phyloP scores from a whole-genome alignment of 2,329 filamentous ascomycete species.

The Calonectria henricotiae region DNA sequence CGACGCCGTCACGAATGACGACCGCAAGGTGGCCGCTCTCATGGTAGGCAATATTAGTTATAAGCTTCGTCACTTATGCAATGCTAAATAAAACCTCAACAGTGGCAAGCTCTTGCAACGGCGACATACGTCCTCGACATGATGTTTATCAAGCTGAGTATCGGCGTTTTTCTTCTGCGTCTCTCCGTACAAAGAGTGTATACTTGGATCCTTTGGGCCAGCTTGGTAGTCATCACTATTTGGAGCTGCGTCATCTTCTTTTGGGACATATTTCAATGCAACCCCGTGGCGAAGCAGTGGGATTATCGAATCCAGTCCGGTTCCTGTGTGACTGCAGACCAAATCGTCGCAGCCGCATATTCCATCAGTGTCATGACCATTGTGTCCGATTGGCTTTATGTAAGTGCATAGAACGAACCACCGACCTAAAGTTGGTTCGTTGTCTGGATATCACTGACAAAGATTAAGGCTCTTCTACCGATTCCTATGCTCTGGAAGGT shows the following conservation, averaged over 20 bases:
- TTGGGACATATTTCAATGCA: slow-evolving; percentile 70
- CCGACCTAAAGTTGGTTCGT: not conserved
- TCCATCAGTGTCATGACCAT: slow-evolving; percentile 69
- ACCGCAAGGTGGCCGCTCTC: slow-evolving; percentile 63
- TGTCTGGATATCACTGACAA: slow-evolving; percentile 31
- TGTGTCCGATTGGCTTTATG: slow-evolving; percentile 70
- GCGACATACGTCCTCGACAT: slow-evolving; percentile 69
- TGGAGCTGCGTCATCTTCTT: slow-evolving; percentile 68
- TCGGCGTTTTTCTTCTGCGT: slow-evolving; percentile 68
- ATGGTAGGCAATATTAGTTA: slow-evolving; percentile 57
- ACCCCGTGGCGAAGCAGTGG: slow-evolving; percentile 68
- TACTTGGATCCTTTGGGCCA: slow-evolving; percentile 65
- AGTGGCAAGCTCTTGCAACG: slow-evolving; percentile 70
- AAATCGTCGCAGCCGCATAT: slow-evolving; percentile 67
- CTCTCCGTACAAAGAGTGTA: slow-evolving; percentile 66
- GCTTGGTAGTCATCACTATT: slow-evolving; percentile 64
- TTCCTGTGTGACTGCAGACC: slow-evolving; percentile 62
- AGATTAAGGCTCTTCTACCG: slow-evolving; percentile 64
- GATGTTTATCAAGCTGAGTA: slow-evolving; percentile 73
- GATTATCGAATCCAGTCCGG: slow-evolving; percentile 65
- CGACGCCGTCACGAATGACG: slow-evolving; percentile 59
- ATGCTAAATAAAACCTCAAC: slow-evolving; percentile 33
- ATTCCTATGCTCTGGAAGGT: slow-evolving; percentile 71
- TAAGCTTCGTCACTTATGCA: too few relatives aligned
- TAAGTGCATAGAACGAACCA: slow-evolving; percentile 48